Conservation (phyloP, 352 stramenopile genomes). For the Halophytophthora polymorphica region DNA sequence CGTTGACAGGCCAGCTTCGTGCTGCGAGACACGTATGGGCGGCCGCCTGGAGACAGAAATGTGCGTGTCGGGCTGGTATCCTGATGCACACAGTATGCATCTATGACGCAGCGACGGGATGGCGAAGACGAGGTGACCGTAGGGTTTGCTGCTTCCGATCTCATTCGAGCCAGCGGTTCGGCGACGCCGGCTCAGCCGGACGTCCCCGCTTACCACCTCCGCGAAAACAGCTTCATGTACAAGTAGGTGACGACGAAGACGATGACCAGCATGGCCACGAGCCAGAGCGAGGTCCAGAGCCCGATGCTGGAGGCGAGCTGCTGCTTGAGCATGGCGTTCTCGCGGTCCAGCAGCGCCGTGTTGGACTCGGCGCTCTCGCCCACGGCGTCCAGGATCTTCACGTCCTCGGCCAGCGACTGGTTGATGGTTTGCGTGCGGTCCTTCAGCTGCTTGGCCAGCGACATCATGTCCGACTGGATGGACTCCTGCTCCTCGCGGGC, state of each 20-base stretch:
- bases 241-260: constrained; percentile 72
- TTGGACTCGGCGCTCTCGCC: constrained; percentile 70
- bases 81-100: too few species aligned
- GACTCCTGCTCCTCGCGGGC: constrained; percentile 62
- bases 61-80: too few species aligned
- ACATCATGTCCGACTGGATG: constrained; percentile 76
- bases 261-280: constrained; percentile 54
- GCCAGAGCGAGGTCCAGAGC: constrained; percentile 69
- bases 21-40: too few species aligned
- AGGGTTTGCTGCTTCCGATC: too few species aligned
- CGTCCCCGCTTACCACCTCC: constrained; percentile 48
- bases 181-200: too few species aligned
- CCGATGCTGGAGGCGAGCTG: constrained; percentile 72
- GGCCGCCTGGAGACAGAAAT: too few species aligned
- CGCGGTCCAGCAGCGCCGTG: constrained; percentile 51
- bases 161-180: too few species aligned
- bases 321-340: constrained; percentile 58
- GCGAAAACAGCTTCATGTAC: constrained; percentile 79
- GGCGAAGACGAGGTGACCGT: too few species aligned
- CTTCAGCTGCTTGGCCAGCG: constrained; percentile 68
- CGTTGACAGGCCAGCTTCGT: too few species aligned
- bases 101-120: too few species aligned
- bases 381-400: constrained; percentile 74
- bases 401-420: constrained; percentile 60
- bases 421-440: constrained; percentile 74